Percentiles rank a stretch among this genome's conserved stretches.
Evolutionary conservation across 257 asterid species (phyloP).

Genomic region (Verbena officinalis): DNA sequence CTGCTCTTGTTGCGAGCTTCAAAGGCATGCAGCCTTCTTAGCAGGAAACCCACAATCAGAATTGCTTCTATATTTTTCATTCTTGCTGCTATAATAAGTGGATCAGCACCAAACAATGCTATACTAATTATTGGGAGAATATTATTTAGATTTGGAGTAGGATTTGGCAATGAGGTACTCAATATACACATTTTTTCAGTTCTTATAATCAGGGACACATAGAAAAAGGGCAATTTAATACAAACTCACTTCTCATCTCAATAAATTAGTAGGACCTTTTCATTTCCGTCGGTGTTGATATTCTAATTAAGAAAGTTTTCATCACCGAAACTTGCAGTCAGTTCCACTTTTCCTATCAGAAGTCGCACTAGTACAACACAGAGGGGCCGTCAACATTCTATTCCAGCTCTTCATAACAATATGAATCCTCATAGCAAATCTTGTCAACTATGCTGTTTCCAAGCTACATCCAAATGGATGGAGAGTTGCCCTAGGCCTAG

Average conservation of each 20-base stretch:
- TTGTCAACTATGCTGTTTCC: conserved; percentile 60
- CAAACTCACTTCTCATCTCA: too few relatives aligned
- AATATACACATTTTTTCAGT: neutral
- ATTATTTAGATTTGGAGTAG: conserved; percentile 78
- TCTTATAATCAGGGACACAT: too few relatives aligned
- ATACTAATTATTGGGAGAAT: conserved; percentile 70
- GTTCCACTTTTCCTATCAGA: conserved; percentile 84
- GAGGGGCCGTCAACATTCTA: conserved; percentile 82
- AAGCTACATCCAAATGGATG: conserved; percentile 64
- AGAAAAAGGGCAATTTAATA: too few relatives aligned
- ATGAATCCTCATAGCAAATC: conserved; percentile 68
- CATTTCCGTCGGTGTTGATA: too few relatives aligned
- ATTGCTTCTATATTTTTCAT: conserved; percentile 56
- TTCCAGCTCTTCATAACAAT: conserved; percentile 81
- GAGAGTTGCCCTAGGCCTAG: conserved; percentile 67
- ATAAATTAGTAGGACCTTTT: too few relatives aligned
- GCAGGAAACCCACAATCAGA: conserved; percentile 64
- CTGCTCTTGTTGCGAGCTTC: conserved; percentile 81
- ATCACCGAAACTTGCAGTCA: conserved; percentile 60
- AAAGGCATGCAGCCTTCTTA: conserved; percentile 51
- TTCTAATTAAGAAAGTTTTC: too few relatives aligned
- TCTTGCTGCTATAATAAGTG: conserved; percentile 56
- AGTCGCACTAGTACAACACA: conserved; percentile 67
- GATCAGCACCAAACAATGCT: conserved; percentile 29
- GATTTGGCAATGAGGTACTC: conserved; percentile 82